These are phyloP conservation scores for Vitis riparia DNA, from an alignment of 164 flowering plant genomes.

Conservation along the genomic window DNA sequence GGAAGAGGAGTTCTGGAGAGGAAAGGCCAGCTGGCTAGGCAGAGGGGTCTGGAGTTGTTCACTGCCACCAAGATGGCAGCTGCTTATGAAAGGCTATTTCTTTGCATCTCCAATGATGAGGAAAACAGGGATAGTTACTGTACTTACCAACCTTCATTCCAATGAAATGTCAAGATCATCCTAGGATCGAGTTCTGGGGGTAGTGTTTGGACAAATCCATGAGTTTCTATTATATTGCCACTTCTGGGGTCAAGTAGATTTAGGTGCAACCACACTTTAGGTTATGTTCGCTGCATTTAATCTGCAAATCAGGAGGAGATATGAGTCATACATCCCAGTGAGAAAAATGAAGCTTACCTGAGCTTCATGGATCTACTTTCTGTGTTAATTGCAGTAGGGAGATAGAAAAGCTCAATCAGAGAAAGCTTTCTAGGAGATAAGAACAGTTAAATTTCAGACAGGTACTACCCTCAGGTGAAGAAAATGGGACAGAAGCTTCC, in stretches of 20 bases:
- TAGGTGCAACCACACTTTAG: no score
- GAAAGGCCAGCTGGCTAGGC: slow-evolving; percentile 53
- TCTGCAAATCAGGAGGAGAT: no score
- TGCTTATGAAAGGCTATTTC: slow-evolving; percentile 72
- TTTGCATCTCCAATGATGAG: slow-evolving; percentile 46
- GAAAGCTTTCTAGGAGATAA: background rate
- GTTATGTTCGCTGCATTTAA: no score
- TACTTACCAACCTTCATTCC: slow-evolving; percentile 14
- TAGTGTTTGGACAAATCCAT: background rate
- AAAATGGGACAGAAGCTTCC: background rate
- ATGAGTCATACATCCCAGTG: no score
- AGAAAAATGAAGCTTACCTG: background rate
- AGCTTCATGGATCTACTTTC: background rate
- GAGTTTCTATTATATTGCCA: slow-evolving; percentile 1
- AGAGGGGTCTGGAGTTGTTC: slow-evolving; percentile 54
- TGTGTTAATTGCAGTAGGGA: background rate
- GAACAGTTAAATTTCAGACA: no score
- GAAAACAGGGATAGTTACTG: slow-evolving; percentile 16
- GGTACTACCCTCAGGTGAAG: no score
- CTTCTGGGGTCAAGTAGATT: background rate
- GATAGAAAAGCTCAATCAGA: background rate
- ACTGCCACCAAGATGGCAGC: slow-evolving; percentile 75
- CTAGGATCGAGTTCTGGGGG: background rate
- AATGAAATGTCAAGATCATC: background rate
- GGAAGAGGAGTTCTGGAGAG: slow-evolving; percentile 39